phyloP scores from a whole-genome alignment of 106 monocot genomes.

The Alisma plantagoaquatica region DNA sequence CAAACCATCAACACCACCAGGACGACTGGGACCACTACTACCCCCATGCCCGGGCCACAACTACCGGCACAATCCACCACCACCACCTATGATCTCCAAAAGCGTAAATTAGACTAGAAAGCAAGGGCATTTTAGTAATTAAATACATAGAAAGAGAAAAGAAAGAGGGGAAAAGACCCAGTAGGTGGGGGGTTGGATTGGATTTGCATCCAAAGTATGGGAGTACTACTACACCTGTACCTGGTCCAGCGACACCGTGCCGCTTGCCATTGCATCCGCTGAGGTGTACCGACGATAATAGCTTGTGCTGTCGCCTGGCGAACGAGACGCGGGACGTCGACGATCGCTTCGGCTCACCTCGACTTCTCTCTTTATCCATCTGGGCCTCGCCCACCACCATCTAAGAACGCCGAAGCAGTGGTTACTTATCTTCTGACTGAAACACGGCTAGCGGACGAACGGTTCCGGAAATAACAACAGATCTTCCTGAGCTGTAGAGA shows the following conservation, averaged over 20 bases:
- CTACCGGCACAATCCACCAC: background rate
- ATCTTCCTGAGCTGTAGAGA: background rate
- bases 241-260: background rate
- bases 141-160: too few relatives aligned
- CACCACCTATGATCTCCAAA: background rate
- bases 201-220: too few relatives aligned
- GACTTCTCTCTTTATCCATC: constrained; percentile 5
- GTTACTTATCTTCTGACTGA: too few relatives aligned
- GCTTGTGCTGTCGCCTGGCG: background rate
- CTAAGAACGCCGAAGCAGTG: background rate
- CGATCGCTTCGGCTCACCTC: constrained; percentile 2
- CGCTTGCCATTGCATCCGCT: background rate
- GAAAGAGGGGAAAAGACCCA: background rate
- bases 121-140: too few relatives aligned
- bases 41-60: too few relatives aligned
- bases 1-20: background rate
- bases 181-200: background rate
- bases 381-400: background rate
- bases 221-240: too few relatives aligned
- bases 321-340: background rate
- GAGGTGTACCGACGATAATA: background rate
- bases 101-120: too few relatives aligned
- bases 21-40: too few relatives aligned
- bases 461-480: too few relatives aligned
- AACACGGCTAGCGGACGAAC: too few relatives aligned